Percentiles rank a stretch among this genome's conserved stretches.
Evolutionary conservation across 169 alveolate species (phyloP).

Genomic region (Plasmodium vinckei): DNA sequence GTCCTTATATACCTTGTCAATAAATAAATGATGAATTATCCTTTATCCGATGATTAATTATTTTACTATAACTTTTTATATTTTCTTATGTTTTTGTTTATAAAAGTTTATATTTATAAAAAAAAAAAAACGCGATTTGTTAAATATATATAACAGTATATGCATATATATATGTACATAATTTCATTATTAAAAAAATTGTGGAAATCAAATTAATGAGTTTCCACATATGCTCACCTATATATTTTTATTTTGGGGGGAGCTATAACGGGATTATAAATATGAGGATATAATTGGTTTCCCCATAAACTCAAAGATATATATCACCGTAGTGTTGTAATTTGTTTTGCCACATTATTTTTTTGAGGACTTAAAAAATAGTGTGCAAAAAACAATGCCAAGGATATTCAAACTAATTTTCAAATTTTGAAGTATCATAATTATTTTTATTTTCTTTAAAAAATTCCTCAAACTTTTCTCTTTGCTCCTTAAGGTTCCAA

Average conservation of each 20-base stretch:
- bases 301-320: too few relatives aligned
- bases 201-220: too few relatives aligned
- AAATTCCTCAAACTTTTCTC: slow-evolving; percentile 52
- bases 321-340: neutral
- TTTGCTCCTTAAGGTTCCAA: slow-evolving; percentile 81
- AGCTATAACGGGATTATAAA: too few relatives aligned
- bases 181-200: neutral
- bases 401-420: neutral
- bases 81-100: neutral
- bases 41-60: too few relatives aligned
- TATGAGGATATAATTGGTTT: too few relatives aligned
- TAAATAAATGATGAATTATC: too few relatives aligned
- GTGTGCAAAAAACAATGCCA: neutral
- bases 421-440: slow-evolving; percentile 66
- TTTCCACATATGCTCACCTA: too few relatives aligned
- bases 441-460: slow-evolving; percentile 42
- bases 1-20: too few relatives aligned
- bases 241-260: too few relatives aligned
- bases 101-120: neutral
- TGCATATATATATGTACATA: neutral
- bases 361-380: neutral
- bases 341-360: too few relatives aligned
- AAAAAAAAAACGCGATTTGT: too few relatives aligned
- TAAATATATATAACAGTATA: neutral
- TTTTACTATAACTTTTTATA: too few relatives aligned